Percentiles rank a stretch among this genome's conserved stretches.
Conservation (phyloP, 2,329 filamentous ascomycete species). For the Fusarium citri region DNA sequence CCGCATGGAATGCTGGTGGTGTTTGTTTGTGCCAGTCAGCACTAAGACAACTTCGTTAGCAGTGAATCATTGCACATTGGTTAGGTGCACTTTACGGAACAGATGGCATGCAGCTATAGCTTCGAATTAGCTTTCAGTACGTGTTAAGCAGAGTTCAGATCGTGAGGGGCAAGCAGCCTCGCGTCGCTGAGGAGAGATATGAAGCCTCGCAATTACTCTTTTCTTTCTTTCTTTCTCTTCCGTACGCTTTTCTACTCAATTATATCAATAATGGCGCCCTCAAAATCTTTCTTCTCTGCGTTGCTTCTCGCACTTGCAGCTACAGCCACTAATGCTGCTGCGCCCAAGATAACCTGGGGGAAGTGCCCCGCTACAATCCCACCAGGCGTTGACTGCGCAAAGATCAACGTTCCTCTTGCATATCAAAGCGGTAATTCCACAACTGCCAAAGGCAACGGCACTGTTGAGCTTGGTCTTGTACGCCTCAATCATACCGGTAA, state of each 20-base stretch:
- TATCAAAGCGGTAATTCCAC: slow-evolving; percentile 34
- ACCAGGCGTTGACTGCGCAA: slow-evolving; percentile 34
- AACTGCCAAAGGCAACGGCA: slow-evolving; percentile 11
- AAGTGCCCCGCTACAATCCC: slow-evolving; percentile 17
- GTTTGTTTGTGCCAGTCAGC: slow-evolving; percentile 18
- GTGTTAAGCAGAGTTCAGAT: background rate
- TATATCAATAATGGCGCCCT: background rate
- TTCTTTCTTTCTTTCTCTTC: background rate
- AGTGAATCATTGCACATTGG: background rate
- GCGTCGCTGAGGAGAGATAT: slow-evolving; percentile 8
- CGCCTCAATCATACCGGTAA: slow-evolving; percentile 35
- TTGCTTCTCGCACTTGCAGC: slow-evolving; percentile 4
- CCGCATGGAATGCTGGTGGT: slow-evolving; percentile 6
- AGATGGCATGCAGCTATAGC: slow-evolving; percentile 2
- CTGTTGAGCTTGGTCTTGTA: slow-evolving; percentile 12
- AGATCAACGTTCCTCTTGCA: slow-evolving; percentile 31
- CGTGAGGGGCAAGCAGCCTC: slow-evolving; percentile 9
- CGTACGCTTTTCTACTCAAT: background rate
- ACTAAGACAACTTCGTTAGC: slow-evolving; percentile 7
- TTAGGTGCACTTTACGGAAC: background rate
- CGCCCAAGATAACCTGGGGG: slow-evolving; percentile 15
- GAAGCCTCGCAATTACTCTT: background rate
- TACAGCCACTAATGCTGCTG: background rate
- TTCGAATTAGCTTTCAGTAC: slow-evolving; percentile 19
- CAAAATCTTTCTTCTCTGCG: background rate